A percentile compares a stretch with the other conserved stretches of the same genome.
Evolutionary conservation across 495 filamentous ascomycete genomes (phyloP).

Genomic region (Tetracladium marchalianum): DNA sequence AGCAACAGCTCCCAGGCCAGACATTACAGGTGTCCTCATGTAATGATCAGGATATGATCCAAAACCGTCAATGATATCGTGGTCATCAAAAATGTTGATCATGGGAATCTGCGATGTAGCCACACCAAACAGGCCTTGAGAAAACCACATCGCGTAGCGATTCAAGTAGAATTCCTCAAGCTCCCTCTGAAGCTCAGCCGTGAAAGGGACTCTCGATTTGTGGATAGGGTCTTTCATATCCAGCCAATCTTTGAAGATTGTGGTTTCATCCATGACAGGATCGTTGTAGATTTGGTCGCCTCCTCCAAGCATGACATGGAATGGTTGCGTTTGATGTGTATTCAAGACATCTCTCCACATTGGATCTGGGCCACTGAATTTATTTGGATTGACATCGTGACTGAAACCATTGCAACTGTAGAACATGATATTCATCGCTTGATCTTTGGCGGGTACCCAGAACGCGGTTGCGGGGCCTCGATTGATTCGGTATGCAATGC

Average conservation of each 20-base stretch:
- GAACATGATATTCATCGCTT: slow-evolving; percentile 98
- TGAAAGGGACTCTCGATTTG: slow-evolving; percentile 67
- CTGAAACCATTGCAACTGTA: slow-evolving; percentile 96
- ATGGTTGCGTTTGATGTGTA: slow-evolving; percentile 81
- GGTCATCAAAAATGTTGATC: slow-evolving; percentile 97
- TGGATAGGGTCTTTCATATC: slow-evolving; percentile 68
- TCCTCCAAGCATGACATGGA: slow-evolving; percentile 97
- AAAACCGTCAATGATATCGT: slow-evolving; percentile 96
- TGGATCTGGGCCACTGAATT: slow-evolving; percentile 85
- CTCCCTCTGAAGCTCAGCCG: slow-evolving; percentile 68
- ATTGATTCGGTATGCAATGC: slow-evolving; percentile 94
- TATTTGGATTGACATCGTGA: slow-evolving; percentile 61
- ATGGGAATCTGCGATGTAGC: slow-evolving; percentile 94
- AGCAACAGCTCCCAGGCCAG: slow-evolving; percentile 77
- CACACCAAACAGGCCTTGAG: slow-evolving; percentile 85
- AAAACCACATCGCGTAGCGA: slow-evolving; percentile 85
- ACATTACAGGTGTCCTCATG: slow-evolving; percentile 85
- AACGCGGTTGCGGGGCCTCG: slow-evolving; percentile 80
- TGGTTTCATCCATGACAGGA: slow-evolving; percentile 59
- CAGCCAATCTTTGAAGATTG: slow-evolving; percentile 72
- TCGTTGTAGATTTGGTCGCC: slow-evolving; percentile 98
- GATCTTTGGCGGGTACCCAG: slow-evolving; percentile 80
- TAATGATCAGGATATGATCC: slow-evolving; percentile 89
- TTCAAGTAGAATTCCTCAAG: slow-evolving; percentile 80
- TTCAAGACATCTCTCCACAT: slow-evolving; percentile 95